Percentiles rank a stretch among this genome's conserved stretches.
phyloP scores from a whole-genome alignment of 495 filamentous ascomycete species.

The Cladorrhinum samala region DNA sequence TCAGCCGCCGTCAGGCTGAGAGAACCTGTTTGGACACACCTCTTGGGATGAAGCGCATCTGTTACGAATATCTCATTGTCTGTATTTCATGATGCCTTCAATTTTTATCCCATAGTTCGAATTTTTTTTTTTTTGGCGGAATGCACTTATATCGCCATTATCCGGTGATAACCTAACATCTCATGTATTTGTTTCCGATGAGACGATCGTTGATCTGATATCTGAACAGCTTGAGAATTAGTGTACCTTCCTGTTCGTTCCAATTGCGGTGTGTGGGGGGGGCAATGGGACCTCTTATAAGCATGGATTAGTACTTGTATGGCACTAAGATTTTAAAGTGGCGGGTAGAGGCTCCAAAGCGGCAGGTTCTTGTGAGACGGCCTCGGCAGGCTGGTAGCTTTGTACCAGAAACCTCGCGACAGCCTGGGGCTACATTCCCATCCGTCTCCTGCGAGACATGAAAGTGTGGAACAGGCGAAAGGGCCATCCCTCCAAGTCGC shows the following conservation, averaged over 20 bases:
- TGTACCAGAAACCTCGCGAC: constrained; percentile 1
- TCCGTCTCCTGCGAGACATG: constrained; percentile 17
- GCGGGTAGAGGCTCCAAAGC: constrained; percentile 6
- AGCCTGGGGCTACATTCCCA: background rate
- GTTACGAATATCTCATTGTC: too few relatives aligned
- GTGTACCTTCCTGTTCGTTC: too few relatives aligned
- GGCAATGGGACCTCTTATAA: too few relatives aligned
- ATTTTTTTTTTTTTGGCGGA: too few relatives aligned
- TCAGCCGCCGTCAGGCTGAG: constrained; percentile 7
- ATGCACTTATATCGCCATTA: too few relatives aligned
- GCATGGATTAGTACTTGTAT: background rate
- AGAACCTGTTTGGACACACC: constrained; percentile 5
- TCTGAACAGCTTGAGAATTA: too few relatives aligned
- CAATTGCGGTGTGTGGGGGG: too few relatives aligned
- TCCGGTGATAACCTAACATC: too few relatives aligned
- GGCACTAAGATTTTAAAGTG: constrained; percentile 2
- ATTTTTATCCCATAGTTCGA: too few relatives aligned
- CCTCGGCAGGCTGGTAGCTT: background rate
- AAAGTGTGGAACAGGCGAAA: constrained; percentile 13
- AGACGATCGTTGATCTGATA: background rate
- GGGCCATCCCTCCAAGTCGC: constrained; percentile 9
- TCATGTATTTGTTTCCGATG: background rate
- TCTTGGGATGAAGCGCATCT: constrained; percentile 4
- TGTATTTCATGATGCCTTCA: too few relatives aligned
- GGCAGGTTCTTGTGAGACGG: background rate